phyloP scores from a whole-genome alignment of 441 rosid species.

The Populus hybrid region DNA sequence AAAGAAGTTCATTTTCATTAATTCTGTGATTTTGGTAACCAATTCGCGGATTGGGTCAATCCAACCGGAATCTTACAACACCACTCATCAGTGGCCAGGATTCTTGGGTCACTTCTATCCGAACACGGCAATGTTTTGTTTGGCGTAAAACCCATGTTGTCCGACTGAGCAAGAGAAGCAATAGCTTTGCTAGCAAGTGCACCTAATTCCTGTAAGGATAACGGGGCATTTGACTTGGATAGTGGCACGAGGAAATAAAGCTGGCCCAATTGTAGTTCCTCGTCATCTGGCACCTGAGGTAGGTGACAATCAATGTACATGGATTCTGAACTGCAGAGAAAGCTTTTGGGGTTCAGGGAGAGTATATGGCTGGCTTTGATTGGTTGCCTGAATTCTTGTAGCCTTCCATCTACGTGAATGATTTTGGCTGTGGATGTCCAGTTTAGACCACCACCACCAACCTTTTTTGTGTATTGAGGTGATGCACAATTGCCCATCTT shows the following conservation, averaged over 20 bases:
- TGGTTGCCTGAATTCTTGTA: constrained; percentile 27
- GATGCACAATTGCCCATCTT: constrained; percentile 36
- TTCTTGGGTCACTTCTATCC: not conserved
- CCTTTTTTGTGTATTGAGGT: constrained; percentile 1
- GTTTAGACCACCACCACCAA: not conserved
- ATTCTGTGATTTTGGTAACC: not conserved
- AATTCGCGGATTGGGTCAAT: constrained; percentile 5
- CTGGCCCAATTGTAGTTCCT: constrained; percentile 34
- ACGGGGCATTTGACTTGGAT: constrained; percentile 11
- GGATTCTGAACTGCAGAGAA: constrained; percentile 31
- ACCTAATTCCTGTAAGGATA: constrained; percentile 28
- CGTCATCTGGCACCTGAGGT: constrained; percentile 19
- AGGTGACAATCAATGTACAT: constrained; percentile 26
- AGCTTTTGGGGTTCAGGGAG: constrained; percentile 25
- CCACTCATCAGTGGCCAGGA: not conserved
- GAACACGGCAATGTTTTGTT: not conserved
- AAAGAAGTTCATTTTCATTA: not conserved
- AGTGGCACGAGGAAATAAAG: constrained; percentile 33
- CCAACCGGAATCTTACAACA: constrained; percentile 4
- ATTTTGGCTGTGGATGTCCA: constrained; percentile 20
- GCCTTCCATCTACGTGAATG: constrained; percentile 22
- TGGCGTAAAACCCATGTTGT: not conserved
- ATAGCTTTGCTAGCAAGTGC: constrained; percentile 34
- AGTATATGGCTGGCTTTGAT: constrained; percentile 25
- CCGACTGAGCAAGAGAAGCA: constrained; percentile 13